A percentile compares a stretch with the other conserved stretches of the same genome.
These are phyloP conservation scores for Pseudogymnoascus sp. DNA, from an alignment of 2,329 filamentous ascomycete genomes.

Conservation along the genomic window DNA sequence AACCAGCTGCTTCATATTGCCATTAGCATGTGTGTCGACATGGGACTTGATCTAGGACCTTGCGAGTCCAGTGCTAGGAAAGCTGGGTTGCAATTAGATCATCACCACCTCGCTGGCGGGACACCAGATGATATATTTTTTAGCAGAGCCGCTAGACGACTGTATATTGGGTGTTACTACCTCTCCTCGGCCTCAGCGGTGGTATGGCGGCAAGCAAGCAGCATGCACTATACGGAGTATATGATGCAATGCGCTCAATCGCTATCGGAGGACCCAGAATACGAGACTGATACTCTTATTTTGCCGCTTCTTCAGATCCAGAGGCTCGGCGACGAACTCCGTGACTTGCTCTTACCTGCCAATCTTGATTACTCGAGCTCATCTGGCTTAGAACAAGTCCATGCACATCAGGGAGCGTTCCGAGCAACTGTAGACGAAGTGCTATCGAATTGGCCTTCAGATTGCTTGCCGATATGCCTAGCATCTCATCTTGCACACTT, in stretches of 20 bases:
- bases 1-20: slow-evolving; percentile 21
- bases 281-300: slow-evolving; percentile 22
- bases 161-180: slow-evolving; percentile 21
- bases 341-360: background rate
- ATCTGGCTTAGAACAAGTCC: background rate
- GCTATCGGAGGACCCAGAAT: slow-evolving; percentile 19
- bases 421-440: background rate
- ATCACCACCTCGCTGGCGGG: background rate
- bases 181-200: slow-evolving; percentile 18
- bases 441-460: background rate
- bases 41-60: slow-evolving; percentile 18
- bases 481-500: background rate
- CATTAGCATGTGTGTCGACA: slow-evolving; percentile 21
- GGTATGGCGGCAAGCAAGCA: slow-evolving; percentile 17
- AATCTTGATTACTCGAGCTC: background rate
- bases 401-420: background rate
- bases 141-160: slow-evolving; percentile 15
- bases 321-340: slow-evolving; percentile 19
- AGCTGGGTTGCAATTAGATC: slow-evolving; percentile 11
- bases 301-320: slow-evolving; percentile 20
- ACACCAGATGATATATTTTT: background rate
- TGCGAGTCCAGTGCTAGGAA: slow-evolving; percentile 13
- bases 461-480: background rate
- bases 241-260: slow-evolving; percentile 21
- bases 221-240: slow-evolving; percentile 15